Conservation (phyloP, 148 eudicot genomes). For the Fallopia convolvulus region DNA sequence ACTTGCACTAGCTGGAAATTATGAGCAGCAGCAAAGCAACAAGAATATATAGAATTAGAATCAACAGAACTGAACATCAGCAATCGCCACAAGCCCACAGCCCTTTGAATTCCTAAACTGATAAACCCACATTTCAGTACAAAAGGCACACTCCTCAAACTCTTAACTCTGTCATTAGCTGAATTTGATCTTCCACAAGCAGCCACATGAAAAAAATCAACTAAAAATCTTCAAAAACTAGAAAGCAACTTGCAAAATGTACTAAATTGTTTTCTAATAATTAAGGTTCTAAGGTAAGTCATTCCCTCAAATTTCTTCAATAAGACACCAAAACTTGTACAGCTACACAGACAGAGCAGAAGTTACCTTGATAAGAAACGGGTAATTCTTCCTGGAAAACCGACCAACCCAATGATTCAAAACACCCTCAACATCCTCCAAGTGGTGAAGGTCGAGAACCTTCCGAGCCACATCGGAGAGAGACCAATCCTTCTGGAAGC, state of each 20-base stretch:
- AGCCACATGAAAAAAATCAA: not conserved
- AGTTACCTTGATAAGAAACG: conserved; percentile 59
- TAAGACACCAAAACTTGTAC: not conserved
- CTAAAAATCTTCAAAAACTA: not conserved
- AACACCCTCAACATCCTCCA: conserved; percentile 59
- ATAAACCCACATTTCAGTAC: not conserved
- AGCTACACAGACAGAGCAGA: not conserved
- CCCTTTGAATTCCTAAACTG: not conserved
- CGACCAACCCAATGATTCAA: conserved; percentile 87
- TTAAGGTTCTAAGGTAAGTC: not conserved
- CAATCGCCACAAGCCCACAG: not conserved
- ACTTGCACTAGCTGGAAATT: conserved; percentile 1
- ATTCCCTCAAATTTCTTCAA: not conserved
- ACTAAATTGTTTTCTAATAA: not conserved
- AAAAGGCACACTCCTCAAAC: not conserved
- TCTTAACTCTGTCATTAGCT: not conserved
- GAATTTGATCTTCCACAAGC: not conserved
- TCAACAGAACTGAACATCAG: not conserved
- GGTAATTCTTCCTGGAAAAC: conserved; percentile 72
- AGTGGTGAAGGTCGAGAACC: conserved; percentile 27
- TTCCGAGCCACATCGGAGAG: conserved; percentile 54
- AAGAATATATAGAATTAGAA: not conserved
- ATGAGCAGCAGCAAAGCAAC: not conserved
- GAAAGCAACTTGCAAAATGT: not conserved
- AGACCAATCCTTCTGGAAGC: conserved; percentile 86